phyloP scores from a whole-genome alignment of 768 basidiomycete species.

The Boletales sp. region DNA sequence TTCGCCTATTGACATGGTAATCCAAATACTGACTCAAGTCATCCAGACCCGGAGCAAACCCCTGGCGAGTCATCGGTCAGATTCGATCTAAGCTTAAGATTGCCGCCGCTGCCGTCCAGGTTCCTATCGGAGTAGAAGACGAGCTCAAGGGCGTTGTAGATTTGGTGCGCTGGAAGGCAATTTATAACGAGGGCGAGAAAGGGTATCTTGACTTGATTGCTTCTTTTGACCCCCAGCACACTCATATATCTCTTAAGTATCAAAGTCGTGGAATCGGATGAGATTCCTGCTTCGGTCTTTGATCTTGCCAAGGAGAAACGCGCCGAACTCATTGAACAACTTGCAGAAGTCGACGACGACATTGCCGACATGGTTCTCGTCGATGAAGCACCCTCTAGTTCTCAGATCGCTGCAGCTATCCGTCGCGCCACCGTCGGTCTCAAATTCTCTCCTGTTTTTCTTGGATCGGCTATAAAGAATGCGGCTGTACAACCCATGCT shows the following conservation, averaged over 20 bases:
- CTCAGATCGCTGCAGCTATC: conserved; percentile 79
- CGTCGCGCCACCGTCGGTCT: conserved; percentile 83
- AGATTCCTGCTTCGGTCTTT: conserved; percentile 76
- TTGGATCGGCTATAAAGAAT: conserved; percentile 97
- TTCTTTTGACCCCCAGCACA: not conserved
- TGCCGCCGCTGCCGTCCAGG: conserved; percentile 90
- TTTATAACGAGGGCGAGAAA: conserved; percentile 93
- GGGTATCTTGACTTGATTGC: conserved; percentile 56
- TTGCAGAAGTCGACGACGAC: conserved; percentile 94
- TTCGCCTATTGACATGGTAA: not conserved
- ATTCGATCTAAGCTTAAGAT: conserved; percentile 90
- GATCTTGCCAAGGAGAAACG: conserved; percentile 82
- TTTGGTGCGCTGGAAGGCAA: conserved; percentile 88
- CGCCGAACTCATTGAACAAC: conserved; percentile 85
- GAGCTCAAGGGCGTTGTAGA: conserved; percentile 91
- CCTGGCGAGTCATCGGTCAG: conserved; percentile 91
- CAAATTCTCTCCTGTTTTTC: conserved; percentile 94
- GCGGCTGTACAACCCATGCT: conserved; percentile 91
- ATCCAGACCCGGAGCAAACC: conserved; percentile 89
- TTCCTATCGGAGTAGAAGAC: conserved; percentile 90
- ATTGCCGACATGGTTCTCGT: conserved; percentile 89
- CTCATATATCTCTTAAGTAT: conserved; percentile 42
- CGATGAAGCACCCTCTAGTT: conserved; percentile 70
- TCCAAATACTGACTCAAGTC: not conserved
- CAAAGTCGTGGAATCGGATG: conserved; percentile 75